A percentile compares a stretch with the other conserved stretches of the same genome.
phyloP scores from a whole-genome alignment of 2,329 filamentous ascomycete species.

The Chaetomium globosum region DNA sequence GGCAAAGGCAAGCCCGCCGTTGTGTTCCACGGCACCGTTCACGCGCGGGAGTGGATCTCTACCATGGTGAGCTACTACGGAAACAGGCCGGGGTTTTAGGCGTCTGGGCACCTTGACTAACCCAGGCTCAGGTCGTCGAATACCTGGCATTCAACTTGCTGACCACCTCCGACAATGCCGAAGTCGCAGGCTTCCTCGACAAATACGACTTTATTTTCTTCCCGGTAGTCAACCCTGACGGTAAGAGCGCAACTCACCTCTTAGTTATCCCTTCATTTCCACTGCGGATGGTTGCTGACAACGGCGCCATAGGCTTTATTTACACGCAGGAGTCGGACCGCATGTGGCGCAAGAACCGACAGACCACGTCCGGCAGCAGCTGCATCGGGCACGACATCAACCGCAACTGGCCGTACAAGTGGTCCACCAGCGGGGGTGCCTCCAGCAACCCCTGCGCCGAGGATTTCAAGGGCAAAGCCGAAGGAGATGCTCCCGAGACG shows the following conservation, averaged over 20 bases:
- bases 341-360: conserved; percentile 60
- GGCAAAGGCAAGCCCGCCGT: conserved; percentile 54
- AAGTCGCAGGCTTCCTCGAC: conserved; percentile 52
- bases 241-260: conserved; percentile 34
- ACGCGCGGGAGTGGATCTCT: conserved; percentile 59
- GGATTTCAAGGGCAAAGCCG: conserved; percentile 45
- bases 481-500: conserved; percentile 55
- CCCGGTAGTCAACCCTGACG: conserved; percentile 58
- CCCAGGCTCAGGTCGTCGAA: conserved; percentile 43
- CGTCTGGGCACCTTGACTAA: not conserved
- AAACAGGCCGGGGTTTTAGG: too few species aligned
- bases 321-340: conserved; percentile 55
- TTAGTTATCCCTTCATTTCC: not conserved
- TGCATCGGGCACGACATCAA: conserved; percentile 60
- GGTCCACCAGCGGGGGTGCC: conserved; percentile 49
- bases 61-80: conserved; percentile 55
- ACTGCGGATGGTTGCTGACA: not conserved
- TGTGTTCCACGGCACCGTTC: conserved; percentile 56
- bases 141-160: conserved; percentile 55
- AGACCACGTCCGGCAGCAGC: conserved; percentile 43
- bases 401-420: conserved; percentile 52
- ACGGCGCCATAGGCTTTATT: conserved; percentile 47
- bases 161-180: conserved; percentile 44
- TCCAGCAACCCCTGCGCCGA: conserved; percentile 51
- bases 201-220: conserved; percentile 64